phyloP scores from a whole-genome alignment of 2,329 filamentous ascomycete species.

The Paecilomyces niveus region DNA sequence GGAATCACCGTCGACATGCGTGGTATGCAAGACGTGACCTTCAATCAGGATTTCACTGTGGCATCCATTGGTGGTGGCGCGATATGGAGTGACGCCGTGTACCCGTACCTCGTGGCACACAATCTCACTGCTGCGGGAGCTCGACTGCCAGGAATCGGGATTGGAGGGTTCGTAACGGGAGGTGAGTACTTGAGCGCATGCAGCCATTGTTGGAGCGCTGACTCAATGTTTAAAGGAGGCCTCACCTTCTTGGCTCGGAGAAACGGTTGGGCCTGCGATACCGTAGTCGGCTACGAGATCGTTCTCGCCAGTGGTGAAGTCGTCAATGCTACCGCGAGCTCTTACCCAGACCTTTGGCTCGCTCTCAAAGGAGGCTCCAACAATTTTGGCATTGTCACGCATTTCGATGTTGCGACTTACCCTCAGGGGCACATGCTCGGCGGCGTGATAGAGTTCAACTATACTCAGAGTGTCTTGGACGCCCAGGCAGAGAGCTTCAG shows the following conservation, averaged over 20 bases:
- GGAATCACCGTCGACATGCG: slow-evolving; percentile 1
- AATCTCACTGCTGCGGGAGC: slow-evolving; percentile 13
- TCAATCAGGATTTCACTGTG: background rate
- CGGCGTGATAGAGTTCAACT: slow-evolving; percentile 12
- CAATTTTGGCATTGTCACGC: slow-evolving; percentile 42
- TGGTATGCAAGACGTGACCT: background rate
- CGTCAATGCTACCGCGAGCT: slow-evolving; percentile 36
- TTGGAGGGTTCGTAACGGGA: slow-evolving; percentile 11
- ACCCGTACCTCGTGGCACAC: slow-evolving; percentile 3
- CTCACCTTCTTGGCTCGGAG: slow-evolving; percentile 43
- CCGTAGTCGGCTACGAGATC: slow-evolving; percentile 43
- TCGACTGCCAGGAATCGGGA: too few species aligned
- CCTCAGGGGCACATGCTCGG: slow-evolving; percentile 3
- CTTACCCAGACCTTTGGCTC: slow-evolving; percentile 45
- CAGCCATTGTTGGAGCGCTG: too few species aligned
- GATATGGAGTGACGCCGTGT: background rate
- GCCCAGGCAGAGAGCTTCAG: too few species aligned
- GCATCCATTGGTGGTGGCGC: background rate
- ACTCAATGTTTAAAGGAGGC: slow-evolving; percentile 26
- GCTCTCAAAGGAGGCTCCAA: slow-evolving; percentile 52
- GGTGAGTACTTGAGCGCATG: slow-evolving; percentile 4
- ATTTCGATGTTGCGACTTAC: slow-evolving; percentile 12
- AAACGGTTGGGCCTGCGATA: slow-evolving; percentile 46
- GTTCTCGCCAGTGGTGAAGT: slow-evolving; percentile 47
- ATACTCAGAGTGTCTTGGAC: too few species aligned